Evolutionary conservation across 805 yeast genomes (phyloP).

Genomic region (Lipomyces spencermartinsiae): DNA sequence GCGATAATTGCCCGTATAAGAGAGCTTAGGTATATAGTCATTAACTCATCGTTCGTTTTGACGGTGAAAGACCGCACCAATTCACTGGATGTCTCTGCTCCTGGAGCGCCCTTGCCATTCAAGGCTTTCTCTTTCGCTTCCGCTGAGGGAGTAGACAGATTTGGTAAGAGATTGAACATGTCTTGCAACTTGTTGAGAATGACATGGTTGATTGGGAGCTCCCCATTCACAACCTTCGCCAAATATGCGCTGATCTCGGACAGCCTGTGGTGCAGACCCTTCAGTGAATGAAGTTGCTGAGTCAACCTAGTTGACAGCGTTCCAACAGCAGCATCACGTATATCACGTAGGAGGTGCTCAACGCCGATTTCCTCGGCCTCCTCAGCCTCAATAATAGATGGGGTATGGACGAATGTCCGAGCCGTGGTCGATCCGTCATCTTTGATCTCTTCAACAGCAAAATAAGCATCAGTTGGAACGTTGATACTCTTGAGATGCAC

Average conservation of each 20-base stretch:
- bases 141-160: slow-evolving; percentile 54
- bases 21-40: slow-evolving; percentile 89
- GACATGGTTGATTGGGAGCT: slow-evolving; percentile 85
- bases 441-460: slow-evolving; percentile 92
- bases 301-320: slow-evolving; percentile 85
- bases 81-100: slow-evolving; percentile 53
- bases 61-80: slow-evolving; percentile 82
- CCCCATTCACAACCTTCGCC: slow-evolving; percentile 69
- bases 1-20: slow-evolving; percentile 94
- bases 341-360: slow-evolving; percentile 91
- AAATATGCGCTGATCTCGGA: slow-evolving; percentile 79
- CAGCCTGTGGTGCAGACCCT: slow-evolving; percentile 82
- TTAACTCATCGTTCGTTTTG: slow-evolving; percentile 94
- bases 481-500: slow-evolving; percentile 86
- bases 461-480: slow-evolving; percentile 93
- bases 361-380: slow-evolving; percentile 99
- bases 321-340: slow-evolving; percentile 96
- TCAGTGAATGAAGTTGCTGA: slow-evolving; percentile 83
- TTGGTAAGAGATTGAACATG: slow-evolving; percentile 91
- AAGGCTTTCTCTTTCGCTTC: slow-evolving; percentile 26
- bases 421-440: slow-evolving; percentile 95
- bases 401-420: slow-evolving; percentile 90
- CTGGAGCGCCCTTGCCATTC: slow-evolving; percentile 5
- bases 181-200: slow-evolving; percentile 93
- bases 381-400: slow-evolving; percentile 92